phyloP scores from a whole-genome alignment of 2,329 filamentous ascomycete genomes.

The Dryadomyces quercivorus region DNA sequence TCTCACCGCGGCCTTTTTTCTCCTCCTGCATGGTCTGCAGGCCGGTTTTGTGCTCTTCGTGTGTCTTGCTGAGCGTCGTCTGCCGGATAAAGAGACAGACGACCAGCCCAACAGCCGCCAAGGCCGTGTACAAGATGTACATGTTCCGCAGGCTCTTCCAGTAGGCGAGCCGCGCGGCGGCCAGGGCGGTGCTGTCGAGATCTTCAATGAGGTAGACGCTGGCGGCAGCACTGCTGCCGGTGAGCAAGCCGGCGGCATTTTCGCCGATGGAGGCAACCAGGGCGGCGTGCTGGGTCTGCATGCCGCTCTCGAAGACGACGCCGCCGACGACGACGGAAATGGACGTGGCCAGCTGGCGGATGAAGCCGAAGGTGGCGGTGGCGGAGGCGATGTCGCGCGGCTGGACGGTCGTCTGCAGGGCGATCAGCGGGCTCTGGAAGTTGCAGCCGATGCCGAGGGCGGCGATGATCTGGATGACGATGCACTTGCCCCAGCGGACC shows the following conservation, averaged over 20 bases:
- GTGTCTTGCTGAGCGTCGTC: slow-evolving; percentile 38
- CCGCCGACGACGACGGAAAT: slow-evolving; percentile 47
- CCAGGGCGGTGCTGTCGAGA: slow-evolving; percentile 32
- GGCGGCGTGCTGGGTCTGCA: slow-evolving; percentile 21
- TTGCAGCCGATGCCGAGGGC: slow-evolving; percentile 51
- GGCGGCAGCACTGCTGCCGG: slow-evolving; percentile 47
- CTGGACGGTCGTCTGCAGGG: slow-evolving; percentile 49
- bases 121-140: slow-evolving; percentile 44
- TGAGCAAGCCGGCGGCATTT: slow-evolving; percentile 36
- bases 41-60: slow-evolving; percentile 47
- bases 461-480: slow-evolving; percentile 44
- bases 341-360: slow-evolving; percentile 43
- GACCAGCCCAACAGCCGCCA: slow-evolving; percentile 34
- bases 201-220: slow-evolving; percentile 44
- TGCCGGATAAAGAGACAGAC: slow-evolving; percentile 35
- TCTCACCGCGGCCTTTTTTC: slow-evolving; percentile 3
- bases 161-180: slow-evolving; percentile 32
- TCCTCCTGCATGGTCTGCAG: slow-evolving; percentile 27
- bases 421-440: slow-evolving; percentile 50
- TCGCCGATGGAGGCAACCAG: slow-evolving; percentile 18
- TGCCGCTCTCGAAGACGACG: slow-evolving; percentile 26
- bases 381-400: slow-evolving; percentile 49
- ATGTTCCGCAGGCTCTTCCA: slow-evolving; percentile 38
- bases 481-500: slow-evolving; percentile 31
- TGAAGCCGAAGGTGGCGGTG: slow-evolving; percentile 48